Evolutionary conservation across 768 basidiomycete species (phyloP).

Genomic region (Ramaria rubella): DNA sequence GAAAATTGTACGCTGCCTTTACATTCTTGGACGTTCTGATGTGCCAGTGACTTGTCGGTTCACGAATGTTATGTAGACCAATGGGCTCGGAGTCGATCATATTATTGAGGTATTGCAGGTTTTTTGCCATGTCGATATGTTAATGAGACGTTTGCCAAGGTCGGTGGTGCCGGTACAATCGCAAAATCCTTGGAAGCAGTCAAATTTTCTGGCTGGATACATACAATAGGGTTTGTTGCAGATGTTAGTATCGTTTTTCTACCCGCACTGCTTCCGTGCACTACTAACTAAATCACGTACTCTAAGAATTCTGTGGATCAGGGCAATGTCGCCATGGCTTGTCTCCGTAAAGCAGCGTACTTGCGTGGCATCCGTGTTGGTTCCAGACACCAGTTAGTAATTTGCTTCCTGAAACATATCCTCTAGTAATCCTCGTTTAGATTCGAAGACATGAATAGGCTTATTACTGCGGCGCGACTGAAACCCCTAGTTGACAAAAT

Average conservation of each 20-base stretch:
- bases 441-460: conserved; percentile 47
- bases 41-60: not conserved
- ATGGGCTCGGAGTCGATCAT: conserved; percentile 29
- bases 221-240: conserved; percentile 47
- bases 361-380: conserved; percentile 52
- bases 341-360: conserved; percentile 35
- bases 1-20: conserved; percentile 32
- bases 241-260: conserved; percentile 23
- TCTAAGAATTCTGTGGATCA: conserved; percentile 9
- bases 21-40: not conserved
- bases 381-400: conserved; percentile 48
- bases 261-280: not conserved
- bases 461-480: conserved; percentile 39
- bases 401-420: too few relatives aligned
- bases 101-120: conserved; percentile 31
- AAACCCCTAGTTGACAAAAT: conserved; percentile 50
- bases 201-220: conserved; percentile 37
- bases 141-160: conserved; percentile 13
- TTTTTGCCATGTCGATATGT: not conserved
- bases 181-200: conserved; percentile 35
- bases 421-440: conserved; percentile 28
- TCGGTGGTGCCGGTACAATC: conserved; percentile 50
- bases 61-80: conserved; percentile 19
- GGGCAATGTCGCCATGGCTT: conserved; percentile 23
- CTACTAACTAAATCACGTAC: not conserved